phyloP scores from a whole-genome alignment of 1,139 yeast genomes.

The Taiozyma sp. region DNA sequence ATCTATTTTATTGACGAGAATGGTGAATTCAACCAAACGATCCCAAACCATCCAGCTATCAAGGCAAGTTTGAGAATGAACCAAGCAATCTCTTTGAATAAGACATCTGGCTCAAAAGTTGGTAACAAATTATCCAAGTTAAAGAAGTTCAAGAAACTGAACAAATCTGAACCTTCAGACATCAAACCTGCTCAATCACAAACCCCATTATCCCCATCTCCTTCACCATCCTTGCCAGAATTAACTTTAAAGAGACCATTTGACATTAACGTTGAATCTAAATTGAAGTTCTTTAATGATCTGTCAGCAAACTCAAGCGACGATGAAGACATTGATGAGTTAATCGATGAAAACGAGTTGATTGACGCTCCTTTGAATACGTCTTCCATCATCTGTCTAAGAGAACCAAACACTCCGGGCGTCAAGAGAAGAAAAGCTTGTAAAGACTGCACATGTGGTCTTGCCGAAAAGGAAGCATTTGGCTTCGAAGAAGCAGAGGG shows the following conservation, averaged over 20 bases:
- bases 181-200: neutral
- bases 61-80: slow-evolving; percentile 12
- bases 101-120: slow-evolving; percentile 8
- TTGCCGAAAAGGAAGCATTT: slow-evolving; percentile 68
- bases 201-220: slow-evolving; percentile 5
- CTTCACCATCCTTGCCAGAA: slow-evolving; percentile 18
- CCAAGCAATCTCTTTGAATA: slow-evolving; percentile 5
- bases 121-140: slow-evolving; percentile 23
- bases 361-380: slow-evolving; percentile 29
- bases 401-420: slow-evolving; percentile 37
- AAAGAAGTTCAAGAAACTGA: slow-evolving; percentile 20
- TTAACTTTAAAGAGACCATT: slow-evolving; percentile 20
- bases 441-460: slow-evolving; percentile 96
- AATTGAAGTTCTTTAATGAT: slow-evolving; percentile 19
- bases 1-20: slow-evolving; percentile 20
- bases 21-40: slow-evolving; percentile 15
- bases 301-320: slow-evolving; percentile 10
- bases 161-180: slow-evolving; percentile 5
- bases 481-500: slow-evolving; percentile 30
- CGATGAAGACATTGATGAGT: slow-evolving; percentile 28
- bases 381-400: slow-evolving; percentile 21
- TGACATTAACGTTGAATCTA: slow-evolving; percentile 23
- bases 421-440: slow-evolving; percentile 81
- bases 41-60: slow-evolving; percentile 22
- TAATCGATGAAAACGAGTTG: slow-evolving; percentile 41